These are phyloP conservation scores for Sporothrix schenckii DNA, from an alignment of 2,329 filamentous ascomycete genomes.

Conservation along the genomic window DNA sequence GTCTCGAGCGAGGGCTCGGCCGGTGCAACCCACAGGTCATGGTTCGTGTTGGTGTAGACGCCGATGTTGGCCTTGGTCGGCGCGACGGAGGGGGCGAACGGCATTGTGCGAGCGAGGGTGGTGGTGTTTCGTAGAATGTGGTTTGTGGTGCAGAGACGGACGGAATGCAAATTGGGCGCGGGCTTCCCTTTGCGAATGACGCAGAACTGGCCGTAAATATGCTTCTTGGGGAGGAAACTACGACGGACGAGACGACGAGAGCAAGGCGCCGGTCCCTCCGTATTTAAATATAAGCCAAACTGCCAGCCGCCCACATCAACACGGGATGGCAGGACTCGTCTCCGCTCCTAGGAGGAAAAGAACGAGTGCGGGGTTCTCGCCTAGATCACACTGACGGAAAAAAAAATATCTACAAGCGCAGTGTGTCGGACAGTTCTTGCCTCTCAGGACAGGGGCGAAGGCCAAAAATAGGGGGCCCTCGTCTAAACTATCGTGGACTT, in stretches of 20 bases:
- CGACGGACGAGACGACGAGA: slow-evolving; percentile 10
- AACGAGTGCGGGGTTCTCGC: slow-evolving; percentile 23
- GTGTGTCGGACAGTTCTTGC: slow-evolving; percentile 9
- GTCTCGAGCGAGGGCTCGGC: slow-evolving; percentile 75
- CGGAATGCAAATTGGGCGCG: not conserved
- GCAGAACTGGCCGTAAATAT: not conserved
- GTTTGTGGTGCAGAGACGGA: not conserved
- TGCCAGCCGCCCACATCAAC: not conserved
- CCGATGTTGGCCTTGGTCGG: slow-evolving; percentile 84
- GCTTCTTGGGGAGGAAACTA: not conserved
- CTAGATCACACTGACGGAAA: not conserved
- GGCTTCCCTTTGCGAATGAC: not conserved
- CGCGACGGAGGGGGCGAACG: slow-evolving; percentile 41
- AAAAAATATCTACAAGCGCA: not conserved
- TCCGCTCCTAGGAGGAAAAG: slow-evolving; percentile 18
- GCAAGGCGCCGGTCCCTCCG: not conserved
- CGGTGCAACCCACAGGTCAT: slow-evolving; percentile 86
- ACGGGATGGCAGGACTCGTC: not conserved
- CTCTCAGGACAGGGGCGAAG: not conserved
- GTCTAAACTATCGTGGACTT: not conserved
- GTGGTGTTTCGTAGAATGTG: not conserved
- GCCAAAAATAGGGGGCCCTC: slow-evolving; percentile 1
- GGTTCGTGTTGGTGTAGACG: slow-evolving; percentile 90
- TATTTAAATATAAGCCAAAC: slow-evolving; percentile 26
- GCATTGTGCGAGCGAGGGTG: slow-evolving; percentile 15